Evolutionary conservation across 2,329 filamentous ascomycete genomes (phyloP).

Genomic region (Colletotrichum nymphaeae): DNA sequence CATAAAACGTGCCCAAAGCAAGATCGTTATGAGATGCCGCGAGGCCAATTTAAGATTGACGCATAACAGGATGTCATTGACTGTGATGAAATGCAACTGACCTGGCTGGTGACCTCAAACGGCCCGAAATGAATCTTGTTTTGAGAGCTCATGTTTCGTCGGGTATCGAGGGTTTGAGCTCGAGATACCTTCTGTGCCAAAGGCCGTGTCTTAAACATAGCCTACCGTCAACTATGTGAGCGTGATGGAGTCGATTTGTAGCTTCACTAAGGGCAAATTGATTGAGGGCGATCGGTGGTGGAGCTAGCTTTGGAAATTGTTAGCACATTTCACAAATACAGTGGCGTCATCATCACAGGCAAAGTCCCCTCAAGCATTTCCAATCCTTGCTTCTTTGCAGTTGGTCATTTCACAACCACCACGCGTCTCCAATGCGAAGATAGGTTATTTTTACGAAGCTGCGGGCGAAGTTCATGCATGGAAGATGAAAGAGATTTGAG

Average conservation of each 20-base stretch:
- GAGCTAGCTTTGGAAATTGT: conserved; percentile 27
- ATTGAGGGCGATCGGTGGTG: background rate
- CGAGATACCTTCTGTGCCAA: background rate
- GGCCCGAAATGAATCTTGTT: conserved; percentile 75
- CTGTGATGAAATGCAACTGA: conserved; percentile 47
- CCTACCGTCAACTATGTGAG: background rate
- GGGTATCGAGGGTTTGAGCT: background rate
- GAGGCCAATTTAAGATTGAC: background rate
- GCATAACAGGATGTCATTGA: too few relatives aligned
- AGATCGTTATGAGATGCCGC: background rate
- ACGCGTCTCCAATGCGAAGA: background rate
- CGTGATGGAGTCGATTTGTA: background rate
- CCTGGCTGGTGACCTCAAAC: conserved; percentile 81
- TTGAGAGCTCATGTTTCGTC: conserved; percentile 41
- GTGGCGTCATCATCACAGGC: conserved; percentile 33
- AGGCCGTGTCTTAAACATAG: conserved; percentile 10
- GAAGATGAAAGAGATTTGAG: background rate
- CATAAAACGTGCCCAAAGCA: background rate
- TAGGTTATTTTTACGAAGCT: background rate
- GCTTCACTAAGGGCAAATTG: background rate
- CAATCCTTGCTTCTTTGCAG: background rate
- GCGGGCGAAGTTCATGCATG: background rate
- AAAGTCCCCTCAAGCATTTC: background rate
- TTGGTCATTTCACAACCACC: background rate
- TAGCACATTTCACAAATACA: conserved; percentile 1